A percentile compares a stretch with the other conserved stretches of the same genome.
phyloP scores from a whole-genome alignment of 73 alveolate species.

The Breviolum minutum region DNA sequence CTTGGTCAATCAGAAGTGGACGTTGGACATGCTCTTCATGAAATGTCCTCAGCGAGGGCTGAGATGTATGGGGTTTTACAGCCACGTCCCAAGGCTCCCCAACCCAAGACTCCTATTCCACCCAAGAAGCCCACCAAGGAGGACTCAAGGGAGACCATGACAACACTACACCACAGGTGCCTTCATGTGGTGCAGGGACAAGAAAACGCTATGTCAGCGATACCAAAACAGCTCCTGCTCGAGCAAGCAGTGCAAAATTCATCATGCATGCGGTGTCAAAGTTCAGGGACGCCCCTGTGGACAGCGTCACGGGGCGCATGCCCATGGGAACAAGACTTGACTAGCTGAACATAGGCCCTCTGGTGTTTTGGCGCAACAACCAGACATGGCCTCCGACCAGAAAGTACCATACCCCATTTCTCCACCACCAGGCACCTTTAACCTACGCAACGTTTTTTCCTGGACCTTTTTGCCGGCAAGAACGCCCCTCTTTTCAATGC shows the following conservation, averaged over 20 bases:
- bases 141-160: neutral
- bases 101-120: neutral
- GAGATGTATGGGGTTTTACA: neutral
- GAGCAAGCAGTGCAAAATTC: neutral
- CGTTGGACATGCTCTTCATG: neutral
- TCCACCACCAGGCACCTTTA: neutral
- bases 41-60: neutral
- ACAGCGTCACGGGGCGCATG: neutral
- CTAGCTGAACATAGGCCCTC: too few species aligned
- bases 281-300: neutral
- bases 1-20: neutral
- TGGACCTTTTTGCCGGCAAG: neutral
- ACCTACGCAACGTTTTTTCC: neutral
- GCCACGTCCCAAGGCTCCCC: neutral
- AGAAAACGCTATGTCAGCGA: neutral
- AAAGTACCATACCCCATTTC: neutral
- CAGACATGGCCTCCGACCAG: too few species aligned
- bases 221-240: neutral
- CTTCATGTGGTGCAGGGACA: neutral
- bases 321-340: neutral
- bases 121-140: too few species aligned
- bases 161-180: too few species aligned
- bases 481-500: neutral
- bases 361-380: neutral
- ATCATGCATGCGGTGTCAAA: neutral